These are phyloP conservation scores for Ophiostoma ips DNA, from an alignment of 2,329 filamentous ascomycete genomes.

Conservation along the genomic window DNA sequence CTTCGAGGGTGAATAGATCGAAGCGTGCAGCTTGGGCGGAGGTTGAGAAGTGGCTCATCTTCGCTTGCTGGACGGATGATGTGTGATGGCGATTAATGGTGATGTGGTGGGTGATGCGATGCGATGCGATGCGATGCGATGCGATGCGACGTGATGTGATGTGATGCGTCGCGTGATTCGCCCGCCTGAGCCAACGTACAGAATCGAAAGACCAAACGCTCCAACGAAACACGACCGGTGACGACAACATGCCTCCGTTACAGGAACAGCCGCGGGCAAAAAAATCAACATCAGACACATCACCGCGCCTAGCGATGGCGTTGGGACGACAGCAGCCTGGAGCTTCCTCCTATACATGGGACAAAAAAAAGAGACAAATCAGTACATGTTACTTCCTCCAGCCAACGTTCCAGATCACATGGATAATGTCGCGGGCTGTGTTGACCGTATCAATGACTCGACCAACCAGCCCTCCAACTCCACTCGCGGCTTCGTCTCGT, in stretches of 20 bases:
- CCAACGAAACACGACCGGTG: not conserved
- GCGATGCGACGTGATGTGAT: not conserved
- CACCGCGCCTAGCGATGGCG: constrained; percentile 7
- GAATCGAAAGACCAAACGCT: not conserved
- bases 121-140: too few species aligned
- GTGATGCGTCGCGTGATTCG: not conserved
- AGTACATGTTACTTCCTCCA: constrained; percentile 35
- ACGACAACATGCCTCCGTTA: constrained; percentile 3
- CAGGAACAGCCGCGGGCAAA: not conserved
- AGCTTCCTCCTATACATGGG: constrained; percentile 12
- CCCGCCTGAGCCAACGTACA: not conserved
- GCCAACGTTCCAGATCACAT: constrained; percentile 59
- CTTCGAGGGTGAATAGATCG: too few species aligned
- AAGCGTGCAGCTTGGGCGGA: too few species aligned
- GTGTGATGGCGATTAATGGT: too few species aligned
- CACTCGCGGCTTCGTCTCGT: constrained; percentile 9
- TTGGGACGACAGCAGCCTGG: constrained; percentile 12
- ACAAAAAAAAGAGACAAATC: constrained; percentile 8
- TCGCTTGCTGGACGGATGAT: too few species aligned
- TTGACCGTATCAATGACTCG: constrained; percentile 71
- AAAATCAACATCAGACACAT: constrained; percentile 3
- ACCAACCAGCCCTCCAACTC: constrained; percentile 54
- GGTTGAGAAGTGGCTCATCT: too few species aligned
- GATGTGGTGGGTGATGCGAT: too few species aligned
- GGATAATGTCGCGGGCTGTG: constrained; percentile 55